These are phyloP conservation scores for Microcyclospora pomicola DNA, from an alignment of 2,329 filamentous ascomycete genomes.

Conservation along the genomic window DNA sequence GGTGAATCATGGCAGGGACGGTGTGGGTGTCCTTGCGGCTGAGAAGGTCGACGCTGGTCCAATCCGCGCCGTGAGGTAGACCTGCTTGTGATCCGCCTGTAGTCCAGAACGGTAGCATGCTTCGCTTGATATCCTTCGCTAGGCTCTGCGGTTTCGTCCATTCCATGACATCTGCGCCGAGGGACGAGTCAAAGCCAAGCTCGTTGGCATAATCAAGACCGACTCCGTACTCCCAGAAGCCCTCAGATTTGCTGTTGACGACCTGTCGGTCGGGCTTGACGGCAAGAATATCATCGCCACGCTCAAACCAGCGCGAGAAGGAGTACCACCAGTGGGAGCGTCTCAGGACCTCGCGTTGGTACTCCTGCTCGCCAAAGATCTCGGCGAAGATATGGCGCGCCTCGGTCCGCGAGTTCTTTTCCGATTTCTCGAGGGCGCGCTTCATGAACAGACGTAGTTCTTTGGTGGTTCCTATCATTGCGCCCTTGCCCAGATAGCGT, in stretches of 20 bases:
- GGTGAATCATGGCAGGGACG: slow-evolving; percentile 11
- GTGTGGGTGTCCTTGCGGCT: slow-evolving; percentile 9
- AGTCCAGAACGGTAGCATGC: slow-evolving; percentile 2
- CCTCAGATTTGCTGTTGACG: too few relatives aligned
- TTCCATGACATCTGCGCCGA: too few relatives aligned
- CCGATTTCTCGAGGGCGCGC: slow-evolving; percentile 11
- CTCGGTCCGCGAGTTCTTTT: neutral
- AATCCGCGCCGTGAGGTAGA: slow-evolving; percentile 2
- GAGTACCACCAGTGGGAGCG: slow-evolving; percentile 5
- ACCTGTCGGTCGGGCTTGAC: slow-evolving; percentile 5
- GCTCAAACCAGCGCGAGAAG: slow-evolving; percentile 1
- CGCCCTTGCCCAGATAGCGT: slow-evolving; percentile 14
- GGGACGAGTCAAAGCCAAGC: slow-evolving; percentile 6
- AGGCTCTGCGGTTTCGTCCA: slow-evolving; percentile 1
- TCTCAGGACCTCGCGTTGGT: slow-evolving; percentile 16
- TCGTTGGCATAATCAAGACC: slow-evolving; percentile 11
- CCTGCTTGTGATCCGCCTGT: neutral
- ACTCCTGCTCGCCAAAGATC: slow-evolving; percentile 19
- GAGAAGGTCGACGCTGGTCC: slow-evolving; percentile 7
- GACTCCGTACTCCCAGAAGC: slow-evolving; percentile 6
- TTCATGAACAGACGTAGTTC: slow-evolving; percentile 13
- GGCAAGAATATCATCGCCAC: slow-evolving; percentile 5
- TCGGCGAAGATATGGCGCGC: slow-evolving; percentile 6
- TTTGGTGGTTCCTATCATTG: slow-evolving; percentile 12
- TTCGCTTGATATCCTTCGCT: slow-evolving; percentile 5